Percentiles rank a stretch among this genome's conserved stretches.
Conservation (phyloP, 2,329 filamentous ascomycete species). For the Ophiosphaerella herpotricha region DNA sequence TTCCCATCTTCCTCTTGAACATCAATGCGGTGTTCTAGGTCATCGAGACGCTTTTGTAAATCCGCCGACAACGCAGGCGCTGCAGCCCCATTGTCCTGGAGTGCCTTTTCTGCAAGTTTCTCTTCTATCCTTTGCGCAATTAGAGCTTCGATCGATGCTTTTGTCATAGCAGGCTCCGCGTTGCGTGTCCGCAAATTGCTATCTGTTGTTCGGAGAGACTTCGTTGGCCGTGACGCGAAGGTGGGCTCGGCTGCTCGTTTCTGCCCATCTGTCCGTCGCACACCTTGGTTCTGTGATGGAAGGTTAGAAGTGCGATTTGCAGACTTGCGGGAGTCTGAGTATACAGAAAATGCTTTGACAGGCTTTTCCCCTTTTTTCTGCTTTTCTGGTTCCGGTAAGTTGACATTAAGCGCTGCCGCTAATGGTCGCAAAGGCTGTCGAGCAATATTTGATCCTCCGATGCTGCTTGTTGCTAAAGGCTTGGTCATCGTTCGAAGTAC, state of each 20-base stretch:
- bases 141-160: constrained; percentile 81
- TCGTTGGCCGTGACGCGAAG: constrained; percentile 46
- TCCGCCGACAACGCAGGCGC: constrained; percentile 68
- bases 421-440: constrained; percentile 82
- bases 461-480: constrained; percentile 43
- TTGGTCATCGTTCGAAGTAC: constrained; percentile 63
- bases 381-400: constrained; percentile 60
- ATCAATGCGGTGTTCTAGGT: constrained; percentile 84
- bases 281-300: constrained; percentile 39
- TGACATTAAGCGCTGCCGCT: constrained; percentile 74
- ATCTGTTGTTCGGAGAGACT: constrained; percentile 45
- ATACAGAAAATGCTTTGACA: constrained; percentile 83
- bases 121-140: constrained; percentile 91
- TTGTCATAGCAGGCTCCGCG: constrained; percentile 51
- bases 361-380: constrained; percentile 68
- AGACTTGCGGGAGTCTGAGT: constrained; percentile 64
- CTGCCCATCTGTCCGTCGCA: constrained; percentile 46
- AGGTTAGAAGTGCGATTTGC: constrained; percentile 33
- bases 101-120: constrained; percentile 76
- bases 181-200: constrained; percentile 34
- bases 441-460: constrained; percentile 48
- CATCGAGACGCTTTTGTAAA: constrained; percentile 79
- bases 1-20: constrained; percentile 70
- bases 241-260: constrained; percentile 51
- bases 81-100: constrained; percentile 59